A percentile compares a stretch with the other conserved stretches of the same genome.
Conservation (phyloP, 2,329 filamentous ascomycete species). For the Falciphora oryzae region DNA sequence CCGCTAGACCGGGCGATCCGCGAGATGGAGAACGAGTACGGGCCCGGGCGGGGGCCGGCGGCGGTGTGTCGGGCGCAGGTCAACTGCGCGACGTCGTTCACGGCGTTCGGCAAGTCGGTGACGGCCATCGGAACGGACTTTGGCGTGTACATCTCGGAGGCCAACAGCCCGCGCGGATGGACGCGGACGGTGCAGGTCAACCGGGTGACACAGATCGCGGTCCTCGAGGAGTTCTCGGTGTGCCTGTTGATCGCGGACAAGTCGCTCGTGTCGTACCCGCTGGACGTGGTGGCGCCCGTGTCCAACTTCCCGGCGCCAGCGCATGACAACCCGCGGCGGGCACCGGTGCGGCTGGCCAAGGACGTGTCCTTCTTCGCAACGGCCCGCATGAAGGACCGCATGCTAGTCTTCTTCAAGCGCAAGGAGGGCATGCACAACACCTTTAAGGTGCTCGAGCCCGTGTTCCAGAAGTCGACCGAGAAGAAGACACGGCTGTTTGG, state of each 20-base stretch:
- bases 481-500: slow-evolving; percentile 67
- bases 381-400: slow-evolving; percentile 94
- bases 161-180: slow-evolving; percentile 88
- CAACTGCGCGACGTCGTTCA: slow-evolving; percentile 90
- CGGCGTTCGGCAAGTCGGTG: slow-evolving; percentile 75
- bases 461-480: slow-evolving; percentile 86
- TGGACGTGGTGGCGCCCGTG: slow-evolving; percentile 72
- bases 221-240: slow-evolving; percentile 92
- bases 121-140: slow-evolving; percentile 93
- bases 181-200: slow-evolving; percentile 68
- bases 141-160: slow-evolving; percentile 85
- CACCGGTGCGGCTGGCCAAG: slow-evolving; percentile 87
- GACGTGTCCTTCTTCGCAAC: slow-evolving; percentile 97
- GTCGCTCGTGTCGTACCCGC: slow-evolving; percentile 83
- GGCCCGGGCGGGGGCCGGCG: slow-evolving; percentile 61
- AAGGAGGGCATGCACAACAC: slow-evolving; percentile 87
- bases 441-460: slow-evolving; percentile 94
- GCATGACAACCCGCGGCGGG: slow-evolving; percentile 69
- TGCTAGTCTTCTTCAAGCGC: slow-evolving; percentile 94
- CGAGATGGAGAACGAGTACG: slow-evolving; percentile 77
- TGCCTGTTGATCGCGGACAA: slow-evolving; percentile 90
- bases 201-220: slow-evolving; percentile 85
- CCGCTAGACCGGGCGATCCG: slow-evolving; percentile 86
- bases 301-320: slow-evolving; percentile 55
- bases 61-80: slow-evolving; percentile 81